These are phyloP conservation scores for Trichosporon sp. DNA, from an alignment of 1,284 basidiomycete species.

Conservation along the genomic window DNA sequence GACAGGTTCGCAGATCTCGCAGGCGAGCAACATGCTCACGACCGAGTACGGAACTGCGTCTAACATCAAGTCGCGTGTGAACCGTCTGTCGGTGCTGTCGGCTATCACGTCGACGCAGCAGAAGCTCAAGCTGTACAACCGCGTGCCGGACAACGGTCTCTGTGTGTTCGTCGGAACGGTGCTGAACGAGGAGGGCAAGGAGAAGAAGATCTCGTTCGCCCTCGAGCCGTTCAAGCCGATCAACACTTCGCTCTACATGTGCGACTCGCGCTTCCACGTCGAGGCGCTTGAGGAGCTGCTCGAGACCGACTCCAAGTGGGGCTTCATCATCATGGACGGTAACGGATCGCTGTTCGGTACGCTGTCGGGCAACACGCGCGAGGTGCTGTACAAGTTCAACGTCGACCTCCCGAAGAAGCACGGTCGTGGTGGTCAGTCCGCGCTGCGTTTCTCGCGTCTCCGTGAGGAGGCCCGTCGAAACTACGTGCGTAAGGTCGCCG, in stretches of 20 bases:
- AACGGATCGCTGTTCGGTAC: constrained; percentile 75
- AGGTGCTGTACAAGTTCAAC: constrained; percentile 95
- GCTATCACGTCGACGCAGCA: constrained; percentile 99
- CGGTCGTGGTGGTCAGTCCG: constrained; percentile 99
- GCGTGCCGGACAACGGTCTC: constrained; percentile 93
- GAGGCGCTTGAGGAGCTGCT: constrained; percentile 94
- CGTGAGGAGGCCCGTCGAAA: constrained; percentile 99
- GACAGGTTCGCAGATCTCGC: constrained; percentile 82
- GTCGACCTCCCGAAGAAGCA: constrained; percentile 99
- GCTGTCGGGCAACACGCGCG: constrained; percentile 93
- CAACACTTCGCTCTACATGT: constrained; percentile 98
- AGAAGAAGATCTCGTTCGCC: constrained; percentile 97
- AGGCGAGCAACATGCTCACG: constrained; percentile 90
- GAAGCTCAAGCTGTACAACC: constrained; percentile 90
- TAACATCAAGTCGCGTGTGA: constrained; percentile 99
- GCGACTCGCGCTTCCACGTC: constrained; percentile 99
- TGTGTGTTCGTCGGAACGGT: constrained; percentile 97
- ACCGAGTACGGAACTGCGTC: constrained; percentile 97
- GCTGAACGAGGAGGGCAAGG: constrained; percentile 96
- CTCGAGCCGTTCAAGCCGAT: constrained; percentile 98
- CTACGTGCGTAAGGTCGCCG: constrained; percentile 98
- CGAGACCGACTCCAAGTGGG: constrained; percentile 96
- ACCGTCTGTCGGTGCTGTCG: constrained; percentile 92
- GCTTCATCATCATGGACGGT: constrained; percentile 91
- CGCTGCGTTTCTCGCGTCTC: constrained; percentile 98